Conservation (phyloP, 1,139 yeast species). For the Arxiozyma slooffiae region DNA sequence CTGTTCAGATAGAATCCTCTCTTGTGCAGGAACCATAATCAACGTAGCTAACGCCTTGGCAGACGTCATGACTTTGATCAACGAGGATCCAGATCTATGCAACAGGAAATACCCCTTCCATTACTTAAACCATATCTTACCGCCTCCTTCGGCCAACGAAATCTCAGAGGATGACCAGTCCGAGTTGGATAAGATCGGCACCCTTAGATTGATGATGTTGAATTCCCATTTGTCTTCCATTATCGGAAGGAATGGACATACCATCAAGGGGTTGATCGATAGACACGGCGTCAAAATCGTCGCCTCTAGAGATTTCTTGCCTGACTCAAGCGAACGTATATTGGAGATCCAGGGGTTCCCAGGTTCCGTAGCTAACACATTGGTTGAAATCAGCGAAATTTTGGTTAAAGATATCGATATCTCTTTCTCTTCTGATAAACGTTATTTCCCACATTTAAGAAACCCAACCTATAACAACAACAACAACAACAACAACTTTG, state of each 20-base stretch:
- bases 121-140: constrained; percentile 29
- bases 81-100: constrained; percentile 11
- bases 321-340: constrained; percentile 76
- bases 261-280: constrained; percentile 75
- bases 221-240: constrained; percentile 86
- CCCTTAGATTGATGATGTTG: constrained; percentile 63
- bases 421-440: constrained; percentile 12
- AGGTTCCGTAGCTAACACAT: constrained; percentile 58
- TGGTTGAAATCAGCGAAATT: constrained; percentile 35
- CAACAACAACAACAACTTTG: not conserved
- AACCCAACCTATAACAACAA: constrained; percentile 1
- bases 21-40: constrained; percentile 71
- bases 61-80: constrained; percentile 58
- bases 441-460: constrained; percentile 13
- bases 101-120: constrained; percentile 23
- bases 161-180: constrained; percentile 30
- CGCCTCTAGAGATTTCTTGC: constrained; percentile 77
- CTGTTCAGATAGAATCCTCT: constrained; percentile 73
- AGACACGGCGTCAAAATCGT: constrained; percentile 66
- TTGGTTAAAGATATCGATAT: constrained; percentile 20
- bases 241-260: constrained; percentile 75
- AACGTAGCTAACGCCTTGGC: constrained; percentile 66
- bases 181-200: constrained; percentile 21
- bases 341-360: constrained; percentile 84
- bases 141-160: constrained; percentile 24